Base-by-base conservation (phyloP, 2,329 filamentous ascomycete species). In the Curvularia hawaiiensis region DNA sequence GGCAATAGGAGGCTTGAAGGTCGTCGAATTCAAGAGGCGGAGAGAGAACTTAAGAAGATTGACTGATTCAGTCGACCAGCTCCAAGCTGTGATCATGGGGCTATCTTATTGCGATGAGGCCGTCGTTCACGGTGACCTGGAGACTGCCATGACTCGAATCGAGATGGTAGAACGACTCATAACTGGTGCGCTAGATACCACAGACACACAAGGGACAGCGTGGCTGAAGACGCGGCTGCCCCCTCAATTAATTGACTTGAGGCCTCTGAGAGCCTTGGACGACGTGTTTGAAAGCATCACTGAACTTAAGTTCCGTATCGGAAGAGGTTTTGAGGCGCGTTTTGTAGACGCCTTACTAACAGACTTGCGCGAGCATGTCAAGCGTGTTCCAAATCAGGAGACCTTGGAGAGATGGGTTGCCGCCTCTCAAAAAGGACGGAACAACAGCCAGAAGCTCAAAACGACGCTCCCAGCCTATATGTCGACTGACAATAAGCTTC, bases 321-420 rank as follows among this genome's bases (percentile, higher is more conserved):
- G 95, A 22, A 92, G 90, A 75, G 90, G 88, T 0, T 98, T 93
- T 71, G 93, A 98, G 73, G 80, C 84, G 2, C 88, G 88, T 44
- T 96, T 98, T 68, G 81, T 95, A 30, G 85, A 88, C 58, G 85
- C 90, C 28, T 81, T 99, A 18, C 82, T 98, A 30, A 84, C 83
- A 3, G 95, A 99, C 75, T 77, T 98, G 40, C 86, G 90, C 50
- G 82, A 84, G n/a, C 95, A 99, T 73, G 83, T 92, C 28, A 87
- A 90, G 52, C 85, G 83, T 2, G 88, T 95, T 2, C 87, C 91
- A 0, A 79, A 80, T 1, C 79, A 86, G 33, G 88, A 91, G 47
- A 94, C 96, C 1, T 79, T 99, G 12, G 87, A 91, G 66, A 85
- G 95, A 64, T 97, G 94, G 91, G 91, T 89, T 53, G 88, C 85